Percentiles rank a stretch among this genome's conserved stretches.
Evolutionary conservation across 257 asterid species (phyloP).

Genomic region (Nyctanthes arbortristis): DNA sequence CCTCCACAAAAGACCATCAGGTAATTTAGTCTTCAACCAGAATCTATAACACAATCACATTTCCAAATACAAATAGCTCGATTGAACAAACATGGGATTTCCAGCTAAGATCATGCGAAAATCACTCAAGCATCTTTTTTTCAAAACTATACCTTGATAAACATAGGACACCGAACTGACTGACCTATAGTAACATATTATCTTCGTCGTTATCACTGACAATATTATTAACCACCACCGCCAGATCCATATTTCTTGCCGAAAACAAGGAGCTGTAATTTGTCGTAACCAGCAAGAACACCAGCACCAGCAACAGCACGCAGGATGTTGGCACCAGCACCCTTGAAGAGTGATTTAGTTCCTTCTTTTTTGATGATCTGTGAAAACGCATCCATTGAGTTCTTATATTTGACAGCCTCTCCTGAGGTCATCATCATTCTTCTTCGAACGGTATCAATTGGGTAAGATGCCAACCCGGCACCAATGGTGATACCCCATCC

Average conservation of each 20-base stretch:
- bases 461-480: conserved; percentile 17
- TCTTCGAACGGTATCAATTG: conserved; percentile 12
- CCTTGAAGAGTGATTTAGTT: conserved; percentile 12
- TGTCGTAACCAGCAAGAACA: conserved; percentile 19
- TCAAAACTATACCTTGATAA: neutral
- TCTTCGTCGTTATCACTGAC: conserved; percentile 5
- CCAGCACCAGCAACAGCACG: conserved; percentile 17
- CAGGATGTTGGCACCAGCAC: conserved; percentile 18
- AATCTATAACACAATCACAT: neutral
- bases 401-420: conserved; percentile 14
- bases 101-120: conserved; percentile 1
- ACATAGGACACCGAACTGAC: no score
- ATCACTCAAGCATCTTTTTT: neutral
- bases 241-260: conserved; percentile 20
- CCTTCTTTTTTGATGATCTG: conserved; percentile 15
- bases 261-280: conserved; percentile 8
- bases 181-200: neutral
- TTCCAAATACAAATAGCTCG: neutral
- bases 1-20: neutral
- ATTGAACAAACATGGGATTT: neutral
- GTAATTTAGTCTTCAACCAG: neutral
- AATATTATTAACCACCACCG: conserved; percentile 11
- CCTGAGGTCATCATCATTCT: conserved; percentile 19
- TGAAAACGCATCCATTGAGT: conserved; percentile 16
- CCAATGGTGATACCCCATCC: conserved; percentile 20